These are phyloP conservation scores for Leucocoprinus leucothites DNA, from an alignment of 768 basidiomycete species.

Conservation along the genomic window DNA sequence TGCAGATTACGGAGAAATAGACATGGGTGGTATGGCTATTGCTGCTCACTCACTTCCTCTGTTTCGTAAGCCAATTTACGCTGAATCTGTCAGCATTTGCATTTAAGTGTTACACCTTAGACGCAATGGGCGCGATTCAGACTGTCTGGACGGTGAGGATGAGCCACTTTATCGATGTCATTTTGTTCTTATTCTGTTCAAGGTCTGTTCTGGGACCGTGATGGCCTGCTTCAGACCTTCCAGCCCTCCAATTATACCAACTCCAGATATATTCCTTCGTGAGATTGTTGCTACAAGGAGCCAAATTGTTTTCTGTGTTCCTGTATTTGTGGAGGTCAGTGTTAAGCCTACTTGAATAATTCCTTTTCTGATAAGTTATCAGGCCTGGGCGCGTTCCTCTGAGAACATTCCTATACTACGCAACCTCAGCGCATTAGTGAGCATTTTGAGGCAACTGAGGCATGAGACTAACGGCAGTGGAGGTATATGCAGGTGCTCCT, in stretches of 20 bases:
- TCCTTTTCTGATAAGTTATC: neutral
- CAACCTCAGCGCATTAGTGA: constrained; percentile 17
- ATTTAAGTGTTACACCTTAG: too few relatives aligned
- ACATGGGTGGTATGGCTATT: constrained; percentile 18
- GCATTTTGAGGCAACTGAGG: neutral
- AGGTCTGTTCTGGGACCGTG: constrained; percentile 12
- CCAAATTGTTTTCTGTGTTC: constrained; percentile 12
- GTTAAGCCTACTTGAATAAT: too few relatives aligned
- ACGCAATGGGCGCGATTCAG: constrained; percentile 17
- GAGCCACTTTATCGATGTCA: neutral
- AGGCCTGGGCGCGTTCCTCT: constrained; percentile 20
- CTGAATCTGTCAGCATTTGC: neutral
- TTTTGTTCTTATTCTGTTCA: neutral
- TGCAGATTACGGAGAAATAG: constrained; percentile 21
- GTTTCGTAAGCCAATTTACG: constrained; percentile 15
- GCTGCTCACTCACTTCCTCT: constrained; percentile 18
- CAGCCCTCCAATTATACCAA: constrained; percentile 15
- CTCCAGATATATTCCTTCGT: constrained; percentile 16
- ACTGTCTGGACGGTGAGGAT: constrained; percentile 13
- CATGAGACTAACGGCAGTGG: neutral
- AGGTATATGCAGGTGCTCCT: constrained; percentile 22
- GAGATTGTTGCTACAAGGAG: constrained; percentile 7
- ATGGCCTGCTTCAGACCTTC: constrained; percentile 22
- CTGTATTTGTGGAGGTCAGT: constrained; percentile 22
- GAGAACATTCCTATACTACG: constrained; percentile 15